Evolutionary conservation across 768 basidiomycete species (phyloP).

Genomic region (Tephrocybe sp.): DNA sequence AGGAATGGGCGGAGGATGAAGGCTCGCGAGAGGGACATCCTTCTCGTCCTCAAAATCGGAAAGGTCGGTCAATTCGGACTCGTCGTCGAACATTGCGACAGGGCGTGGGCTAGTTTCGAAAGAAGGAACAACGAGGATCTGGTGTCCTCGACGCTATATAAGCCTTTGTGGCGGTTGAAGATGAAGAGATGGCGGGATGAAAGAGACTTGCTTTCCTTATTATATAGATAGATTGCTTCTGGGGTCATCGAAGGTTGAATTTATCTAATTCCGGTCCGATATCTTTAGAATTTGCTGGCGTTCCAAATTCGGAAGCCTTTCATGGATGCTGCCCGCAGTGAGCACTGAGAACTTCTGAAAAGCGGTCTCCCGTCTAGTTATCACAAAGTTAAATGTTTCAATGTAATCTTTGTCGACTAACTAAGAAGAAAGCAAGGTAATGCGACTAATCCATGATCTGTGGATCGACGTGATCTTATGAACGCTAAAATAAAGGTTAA

Average conservation of each 20-base stretch:
- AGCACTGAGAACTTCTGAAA: no score
- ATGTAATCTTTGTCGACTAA: no score
- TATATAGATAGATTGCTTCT: constrained; percentile 1
- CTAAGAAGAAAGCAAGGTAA: no score
- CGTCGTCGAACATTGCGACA: constrained; percentile 23
- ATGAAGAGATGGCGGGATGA: not conserved
- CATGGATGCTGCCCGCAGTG: no score
- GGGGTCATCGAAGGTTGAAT: not conserved
- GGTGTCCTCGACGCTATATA: not conserved
- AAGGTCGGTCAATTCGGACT: constrained; percentile 48
- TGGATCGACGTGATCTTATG: not conserved
- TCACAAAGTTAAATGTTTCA: no score
- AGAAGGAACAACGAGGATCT: not conserved
- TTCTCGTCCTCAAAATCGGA: constrained; percentile 39
- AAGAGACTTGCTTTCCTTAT: not conserved
- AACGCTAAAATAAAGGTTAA: not conserved
- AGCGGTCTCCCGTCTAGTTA: no score
- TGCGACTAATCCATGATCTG: no score
- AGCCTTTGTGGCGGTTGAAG: not conserved
- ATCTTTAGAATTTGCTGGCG: not conserved
- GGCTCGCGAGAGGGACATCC: constrained; percentile 19
- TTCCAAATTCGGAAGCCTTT: not conserved
- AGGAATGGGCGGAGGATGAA: constrained; percentile 17
- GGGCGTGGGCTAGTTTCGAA: not conserved
- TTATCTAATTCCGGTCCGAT: not conserved